Percentiles rank a stretch among this genome's conserved stretches.
These are phyloP conservation scores for Fraxinus platypoda DNA, from an alignment of 305 asterid species.

Conservation along the genomic window DNA sequence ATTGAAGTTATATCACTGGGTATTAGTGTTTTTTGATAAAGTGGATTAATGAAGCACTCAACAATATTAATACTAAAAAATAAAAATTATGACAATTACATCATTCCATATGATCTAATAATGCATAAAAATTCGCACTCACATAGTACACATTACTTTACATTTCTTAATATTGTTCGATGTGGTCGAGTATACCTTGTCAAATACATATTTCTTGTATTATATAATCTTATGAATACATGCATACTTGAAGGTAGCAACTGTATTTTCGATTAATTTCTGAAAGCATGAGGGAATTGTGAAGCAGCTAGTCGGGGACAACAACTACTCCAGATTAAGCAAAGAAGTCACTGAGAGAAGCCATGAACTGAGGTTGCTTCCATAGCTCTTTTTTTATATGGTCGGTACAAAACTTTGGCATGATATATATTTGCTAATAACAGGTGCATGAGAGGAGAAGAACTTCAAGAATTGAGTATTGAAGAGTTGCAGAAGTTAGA, in stretches of 20 bases:
- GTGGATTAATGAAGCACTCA: background rate
- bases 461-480: constrained; percentile 63
- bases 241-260: background rate
- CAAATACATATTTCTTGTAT: background rate
- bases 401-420: background rate
- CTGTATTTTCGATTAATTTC: background rate
- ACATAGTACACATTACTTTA: background rate
- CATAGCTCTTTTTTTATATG: background rate
- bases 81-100: background rate
- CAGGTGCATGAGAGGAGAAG: constrained; percentile 91
- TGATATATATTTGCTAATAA: background rate
- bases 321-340: constrained; percentile 47
- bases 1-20: background rate
- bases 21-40: background rate
- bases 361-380: constrained; percentile 51
- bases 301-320: constrained; percentile 69
- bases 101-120: background rate
- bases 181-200: too few species aligned
- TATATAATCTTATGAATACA: background rate
- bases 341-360: constrained; percentile 67
- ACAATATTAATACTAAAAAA: background rate
- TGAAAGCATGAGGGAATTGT: background rate
- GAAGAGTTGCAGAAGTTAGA: constrained; percentile 75
- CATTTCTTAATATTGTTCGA: background rate
- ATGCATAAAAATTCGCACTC: background rate